Evolutionary conservation across 2,329 filamentous ascomycete genomes (phyloP), one percentile per base, ranked within the genome.

Genomic region (Ceratocystis harringtonii): DNA sequence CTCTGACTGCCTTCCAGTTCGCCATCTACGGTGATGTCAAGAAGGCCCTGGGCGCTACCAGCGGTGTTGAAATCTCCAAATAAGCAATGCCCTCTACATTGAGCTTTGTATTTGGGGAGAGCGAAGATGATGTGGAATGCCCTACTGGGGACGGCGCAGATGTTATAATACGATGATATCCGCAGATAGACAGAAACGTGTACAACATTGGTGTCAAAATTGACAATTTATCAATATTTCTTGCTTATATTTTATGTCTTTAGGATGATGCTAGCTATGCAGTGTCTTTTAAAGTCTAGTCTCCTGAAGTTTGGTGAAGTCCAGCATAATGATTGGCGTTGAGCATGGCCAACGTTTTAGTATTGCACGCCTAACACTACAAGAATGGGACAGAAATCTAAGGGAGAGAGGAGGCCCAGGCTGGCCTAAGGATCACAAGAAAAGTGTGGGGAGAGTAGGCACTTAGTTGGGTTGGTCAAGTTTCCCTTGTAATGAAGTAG

Each of bases 1-100:
- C 85, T 70, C 77, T 90, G 71, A 90, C 87, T 69, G 86, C 86
- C 69, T 86, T 87, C 75, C 89, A 94, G 79, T 94, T 94, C 77
- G 89, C 88, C 73, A 95, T 95, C 77, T 95, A 95, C 75, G 90
- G 88, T 76, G 80, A 83, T 71, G 78, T 88, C 71, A 89, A 89
- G 80, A 84, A 85, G 76, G 76, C 80, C 1, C 76, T 90, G 3
- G 86, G 86, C 65, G 89, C 88, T 63, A 83, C 81, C 15, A 86
- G 86, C n/a, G 88, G 88, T 77, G 85, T 91, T 43, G 88, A 91
- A 76, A 87, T 90, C 69, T 75, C 74, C 68, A 79, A 79, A 72
- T 77, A 77, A 76, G 55, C 48, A 68, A 57, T 19, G 45, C 28
- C 36, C 36, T 41, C 36, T 41, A 15, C 36, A 41, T 3, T 41